Base-by-base conservation (phyloP, 202 grass and related monocot species). In the Zoysia matrella region DNA sequence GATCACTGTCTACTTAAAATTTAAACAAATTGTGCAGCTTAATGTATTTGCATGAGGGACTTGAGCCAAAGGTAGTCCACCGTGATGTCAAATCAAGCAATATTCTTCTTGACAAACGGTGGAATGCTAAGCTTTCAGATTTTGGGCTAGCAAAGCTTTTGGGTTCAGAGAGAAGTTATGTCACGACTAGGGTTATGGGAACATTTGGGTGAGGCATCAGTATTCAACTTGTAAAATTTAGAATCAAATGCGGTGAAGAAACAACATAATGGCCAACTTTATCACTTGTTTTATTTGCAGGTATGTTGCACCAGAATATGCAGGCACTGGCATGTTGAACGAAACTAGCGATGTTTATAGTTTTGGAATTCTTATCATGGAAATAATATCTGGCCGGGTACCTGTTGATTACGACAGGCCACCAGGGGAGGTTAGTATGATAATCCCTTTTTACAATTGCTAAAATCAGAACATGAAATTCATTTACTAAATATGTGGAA, bases 291-390 rank as follows among this genome's bases (percentile, higher is more conserved):
- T 82, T 83, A 11, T 76, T 79, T 72, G 49, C 74, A 97, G 94
- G 71, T 97, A 97, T 64, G 94, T 97, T 69, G 94, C 94, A 8
- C 94, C 94, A 53, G 94, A 97, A 58, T 97, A 97, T 86, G 94
- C 94, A 0, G 89, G 94, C 82, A 97, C 94, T 3, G 94, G 94
- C 68, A 97, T 97, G 94, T 80, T 97, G 64, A 97, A 97, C 84
- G 94, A 97, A 82, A 97, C 91, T 36, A 97, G 94, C 41, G 94
- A 97, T 86, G 86, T 92, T 18, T 97, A 97, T 16, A 97, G 94
- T 82, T 97, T 97, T 71, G 94, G 94, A 15, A 97, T 97, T 88
- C 87, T 97, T 88, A 90, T 97, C 71, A 97, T 97, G 94, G 94
- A 97, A 82, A 91, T 97, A 76, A 92, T 97, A 90, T 90, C 94